These are phyloP conservation scores for Rubroshorea leprosula DNA, from an alignment of 345 rosid species.

Conservation along the genomic window DNA sequence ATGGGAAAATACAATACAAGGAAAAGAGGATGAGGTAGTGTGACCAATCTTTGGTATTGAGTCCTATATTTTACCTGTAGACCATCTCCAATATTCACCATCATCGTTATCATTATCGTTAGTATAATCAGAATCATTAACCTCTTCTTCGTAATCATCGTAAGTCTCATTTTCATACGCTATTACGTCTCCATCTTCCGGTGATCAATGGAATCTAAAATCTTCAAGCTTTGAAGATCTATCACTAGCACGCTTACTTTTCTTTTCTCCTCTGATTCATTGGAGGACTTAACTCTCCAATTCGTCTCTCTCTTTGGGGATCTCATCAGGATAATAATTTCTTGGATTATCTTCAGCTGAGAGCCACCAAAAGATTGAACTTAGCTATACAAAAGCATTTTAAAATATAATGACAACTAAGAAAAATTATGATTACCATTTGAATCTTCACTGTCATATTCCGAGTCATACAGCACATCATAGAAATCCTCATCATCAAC, in stretches of 20 bases:
- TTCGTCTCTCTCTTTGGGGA: slow-evolving; percentile 36
- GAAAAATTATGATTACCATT: slow-evolving; percentile 45
- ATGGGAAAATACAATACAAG: no score
- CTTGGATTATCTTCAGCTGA: slow-evolving; percentile 73
- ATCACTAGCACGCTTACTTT: slow-evolving; percentile 19
- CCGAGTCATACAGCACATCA: slow-evolving; percentile 70
- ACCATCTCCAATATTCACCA: slow-evolving; percentile 29
- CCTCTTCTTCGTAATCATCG: slow-evolving; percentile 21
- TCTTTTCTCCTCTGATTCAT: slow-evolving; percentile 21
- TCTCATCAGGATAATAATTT: slow-evolving; percentile 79
- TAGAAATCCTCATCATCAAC: slow-evolving; percentile 79
- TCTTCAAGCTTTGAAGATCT: slow-evolving; percentile 8
- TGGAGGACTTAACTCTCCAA: slow-evolving; percentile 15
- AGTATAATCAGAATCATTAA: slow-evolving; percentile 1
- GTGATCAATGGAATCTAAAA: not conserved
- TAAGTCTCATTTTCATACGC: slow-evolving; percentile 29
- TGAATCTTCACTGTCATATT: slow-evolving; percentile 76
- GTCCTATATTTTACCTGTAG: slow-evolving; percentile 17
- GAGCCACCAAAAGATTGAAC: slow-evolving; percentile 9
- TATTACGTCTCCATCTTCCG: slow-evolving; percentile 17
- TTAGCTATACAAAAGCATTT: slow-evolving; percentile 1
- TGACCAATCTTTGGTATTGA: not conserved
- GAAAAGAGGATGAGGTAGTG: not conserved
- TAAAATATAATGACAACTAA: not conserved
- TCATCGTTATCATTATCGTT: slow-evolving; percentile 10